These are phyloP conservation scores for Leersia perrieri DNA, from an alignment of 176 grass and related monocot genomes.

Conservation along the genomic window DNA sequence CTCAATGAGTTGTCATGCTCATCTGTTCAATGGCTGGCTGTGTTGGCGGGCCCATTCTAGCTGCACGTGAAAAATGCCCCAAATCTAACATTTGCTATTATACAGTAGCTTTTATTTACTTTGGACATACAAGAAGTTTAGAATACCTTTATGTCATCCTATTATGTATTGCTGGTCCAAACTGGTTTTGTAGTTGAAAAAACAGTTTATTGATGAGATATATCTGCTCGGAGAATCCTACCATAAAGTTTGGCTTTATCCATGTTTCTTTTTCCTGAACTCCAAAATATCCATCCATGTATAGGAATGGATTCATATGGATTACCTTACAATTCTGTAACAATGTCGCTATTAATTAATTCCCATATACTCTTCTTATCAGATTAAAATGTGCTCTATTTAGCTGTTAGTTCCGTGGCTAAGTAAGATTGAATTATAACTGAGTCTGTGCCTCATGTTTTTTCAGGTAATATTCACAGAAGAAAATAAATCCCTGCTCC, in stretches of 20 bases:
- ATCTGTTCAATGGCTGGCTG: neutral
- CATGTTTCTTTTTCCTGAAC: neutral
- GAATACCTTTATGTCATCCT: neutral
- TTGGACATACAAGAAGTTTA: neutral
- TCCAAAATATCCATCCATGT: neutral
- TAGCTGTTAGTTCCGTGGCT: neutral
- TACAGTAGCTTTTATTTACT: neutral
- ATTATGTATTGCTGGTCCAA: neutral
- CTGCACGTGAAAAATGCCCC: neutral
- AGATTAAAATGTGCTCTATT: slow-evolving; percentile 5
- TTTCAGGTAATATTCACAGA: slow-evolving; percentile 93
- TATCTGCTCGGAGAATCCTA: slow-evolving; percentile 6
- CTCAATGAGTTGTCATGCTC: neutral
- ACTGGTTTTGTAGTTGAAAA: neutral
- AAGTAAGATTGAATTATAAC: slow-evolving; percentile 1
- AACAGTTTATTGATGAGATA: neutral
- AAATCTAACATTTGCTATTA: neutral
- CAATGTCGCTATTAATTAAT: neutral
- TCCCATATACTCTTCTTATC: neutral
- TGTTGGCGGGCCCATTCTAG: neutral
- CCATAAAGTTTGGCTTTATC: neutral
- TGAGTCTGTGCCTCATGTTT: slow-evolving; percentile 5
- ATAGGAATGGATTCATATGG: neutral
- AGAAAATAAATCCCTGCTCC: slow-evolving; percentile 73
- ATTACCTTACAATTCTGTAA: neutral